Conservation (phyloP, 345 rosid genomes). For the Brassica napus region Da-Ae NC_063448.1:53530001-53530500, state of each 20-base stretch:
- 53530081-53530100: constrained; percentile 60
- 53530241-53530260: constrained; percentile 73
- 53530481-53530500: constrained; percentile 98
- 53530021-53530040: neutral
- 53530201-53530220: constrained; percentile 55
- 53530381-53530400: constrained; percentile 40
- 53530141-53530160: constrained; percentile 63
- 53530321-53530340: constrained; percentile 65
- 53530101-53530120: constrained; percentile 50
- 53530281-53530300: constrained; percentile 59
- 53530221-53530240: constrained; percentile 88
- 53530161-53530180: constrained; percentile 52
- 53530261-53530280: constrained; percentile 51
- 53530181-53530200: constrained; percentile 59
- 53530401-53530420: constrained; percentile 31
- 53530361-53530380: constrained; percentile 49
- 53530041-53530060: constrained; percentile 16
- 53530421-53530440: constrained; percentile 31
- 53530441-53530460: constrained; percentile 70
- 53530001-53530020: constrained; percentile 16
- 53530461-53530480: constrained; percentile 76
- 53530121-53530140: constrained; percentile 53
- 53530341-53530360: constrained; percentile 57
- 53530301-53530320: constrained; percentile 94
- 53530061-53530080: constrained; percentile 49